These are phyloP conservation scores for Colletotrichum musae DNA, from an alignment of 2,329 filamentous ascomycete genomes.

Conservation along the genomic window DNA sequence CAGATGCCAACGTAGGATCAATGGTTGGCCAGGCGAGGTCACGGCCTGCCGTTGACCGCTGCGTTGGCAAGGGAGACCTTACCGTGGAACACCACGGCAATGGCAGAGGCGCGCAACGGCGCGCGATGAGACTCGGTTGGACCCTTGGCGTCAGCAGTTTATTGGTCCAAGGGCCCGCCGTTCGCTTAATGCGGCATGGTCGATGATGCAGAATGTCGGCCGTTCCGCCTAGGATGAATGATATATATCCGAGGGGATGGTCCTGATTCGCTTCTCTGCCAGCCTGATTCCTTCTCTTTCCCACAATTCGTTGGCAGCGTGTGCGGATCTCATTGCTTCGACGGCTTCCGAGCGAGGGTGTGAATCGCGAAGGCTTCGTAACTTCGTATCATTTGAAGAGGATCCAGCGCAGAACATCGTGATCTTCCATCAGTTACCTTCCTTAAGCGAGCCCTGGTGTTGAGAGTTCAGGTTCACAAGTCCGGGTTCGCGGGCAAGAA, in stretches of 20 bases:
- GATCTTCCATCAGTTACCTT: no score
- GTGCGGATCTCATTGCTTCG: background rate
- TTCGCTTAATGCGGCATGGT: slow-evolving; percentile 8
- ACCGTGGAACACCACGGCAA: background rate
- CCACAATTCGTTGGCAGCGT: background rate
- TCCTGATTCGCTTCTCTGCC: slow-evolving; percentile 5
- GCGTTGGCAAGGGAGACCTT: background rate
- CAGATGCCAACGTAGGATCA: background rate
- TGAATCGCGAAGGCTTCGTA: background rate
- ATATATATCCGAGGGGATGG: background rate
- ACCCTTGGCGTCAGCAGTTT: slow-evolving; percentile 23
- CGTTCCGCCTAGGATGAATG: slow-evolving; percentile 1
- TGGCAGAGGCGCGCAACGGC: slow-evolving; percentile 1
- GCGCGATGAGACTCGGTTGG: slow-evolving; percentile 4
- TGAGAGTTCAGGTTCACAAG: no score
- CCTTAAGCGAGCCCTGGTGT: no score
- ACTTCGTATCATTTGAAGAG: background rate
- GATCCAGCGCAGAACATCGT: no score
- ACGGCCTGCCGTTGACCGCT: background rate
- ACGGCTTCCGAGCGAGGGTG: background rate
- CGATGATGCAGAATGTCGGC: slow-evolving; percentile 20
- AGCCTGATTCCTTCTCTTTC: background rate
- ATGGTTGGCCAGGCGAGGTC: background rate
- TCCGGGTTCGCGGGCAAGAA: no score
- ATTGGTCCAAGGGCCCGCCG: slow-evolving; percentile 1